Conservation (phyloP, 1,139 yeast species). For the Protomyces arabidopsidicola region DNA sequence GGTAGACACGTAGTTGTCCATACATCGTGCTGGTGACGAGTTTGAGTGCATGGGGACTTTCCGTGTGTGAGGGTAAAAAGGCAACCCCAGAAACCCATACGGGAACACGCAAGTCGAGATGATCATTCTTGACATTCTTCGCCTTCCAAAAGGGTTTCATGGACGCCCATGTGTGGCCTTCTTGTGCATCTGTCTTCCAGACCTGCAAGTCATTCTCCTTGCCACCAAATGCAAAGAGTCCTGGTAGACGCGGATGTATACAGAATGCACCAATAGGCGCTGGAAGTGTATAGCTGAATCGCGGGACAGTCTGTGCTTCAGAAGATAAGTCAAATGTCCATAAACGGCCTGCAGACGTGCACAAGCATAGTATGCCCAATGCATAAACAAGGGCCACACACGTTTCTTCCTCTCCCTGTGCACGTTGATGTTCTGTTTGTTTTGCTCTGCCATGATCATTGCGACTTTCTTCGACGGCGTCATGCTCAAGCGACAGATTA, state of each 20-base stretch:
- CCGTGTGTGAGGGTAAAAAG: conserved; percentile 34
- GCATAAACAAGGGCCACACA: not conserved
- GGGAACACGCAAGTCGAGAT: conserved; percentile 41
- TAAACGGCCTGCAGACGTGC: not conserved
- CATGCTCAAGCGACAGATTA: not conserved
- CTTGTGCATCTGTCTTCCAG: conserved; percentile 16
- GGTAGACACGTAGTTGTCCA: conserved; percentile 39
- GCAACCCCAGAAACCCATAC: conserved; percentile 40
- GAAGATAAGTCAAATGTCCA: not conserved
- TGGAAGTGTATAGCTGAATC: conserved; percentile 34
- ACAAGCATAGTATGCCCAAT: not conserved
- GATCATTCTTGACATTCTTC: conserved; percentile 42
- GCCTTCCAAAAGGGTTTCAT: conserved; percentile 38
- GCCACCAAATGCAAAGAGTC: conserved; percentile 46
- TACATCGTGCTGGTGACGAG: conserved; percentile 4
- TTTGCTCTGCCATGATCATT: not conserved
- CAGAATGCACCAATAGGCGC: conserved; percentile 44
- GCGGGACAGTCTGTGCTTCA: not conserved
- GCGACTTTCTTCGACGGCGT: not conserved
- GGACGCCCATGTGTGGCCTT: conserved; percentile 21
- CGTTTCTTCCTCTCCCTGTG: not conserved
- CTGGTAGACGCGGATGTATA: conserved; percentile 38
- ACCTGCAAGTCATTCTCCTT: conserved; percentile 47
- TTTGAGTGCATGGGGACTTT: not conserved
- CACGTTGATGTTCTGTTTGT: not conserved